Conservation (phyloP, 2,329 filamentous ascomycete species). For the Trichothecium sympodiale region DNA sequence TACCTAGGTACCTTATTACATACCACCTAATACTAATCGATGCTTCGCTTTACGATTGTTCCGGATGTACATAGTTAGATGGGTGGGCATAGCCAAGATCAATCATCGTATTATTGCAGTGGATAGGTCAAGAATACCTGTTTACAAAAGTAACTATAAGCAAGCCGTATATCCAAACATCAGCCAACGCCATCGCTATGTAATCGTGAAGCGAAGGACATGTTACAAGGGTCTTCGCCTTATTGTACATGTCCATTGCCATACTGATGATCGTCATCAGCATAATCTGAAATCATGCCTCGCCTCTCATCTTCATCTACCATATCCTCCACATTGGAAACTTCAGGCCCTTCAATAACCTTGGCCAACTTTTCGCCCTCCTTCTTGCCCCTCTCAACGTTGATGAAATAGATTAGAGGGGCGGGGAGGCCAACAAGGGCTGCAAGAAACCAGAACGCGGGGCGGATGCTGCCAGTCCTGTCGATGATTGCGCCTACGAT, state of each 20-base stretch:
- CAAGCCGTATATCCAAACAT: neutral
- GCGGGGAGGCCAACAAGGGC: slow-evolving; percentile 74
- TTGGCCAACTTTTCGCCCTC: slow-evolving; percentile 57
- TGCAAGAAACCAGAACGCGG: slow-evolving; percentile 87
- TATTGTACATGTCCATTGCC: too few species aligned
- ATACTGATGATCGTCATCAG: slow-evolving; percentile 4
- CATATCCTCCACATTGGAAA: slow-evolving; percentile 10
- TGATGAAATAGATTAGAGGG: slow-evolving; percentile 72
- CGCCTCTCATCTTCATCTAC: slow-evolving; percentile 11
- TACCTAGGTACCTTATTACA: too few species aligned
- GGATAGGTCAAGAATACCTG: too few species aligned
- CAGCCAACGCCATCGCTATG: slow-evolving; percentile 15
- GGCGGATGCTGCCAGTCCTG: slow-evolving; percentile 65
- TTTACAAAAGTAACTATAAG: too few species aligned
- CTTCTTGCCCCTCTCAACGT: slow-evolving; percentile 67
- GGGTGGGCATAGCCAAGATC: too few species aligned
- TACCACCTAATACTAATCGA: too few species aligned
- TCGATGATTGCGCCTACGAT: slow-evolving; percentile 93
- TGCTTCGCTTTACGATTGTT: too few species aligned
- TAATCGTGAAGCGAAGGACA: too few species aligned
- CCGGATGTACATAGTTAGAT: too few species aligned
- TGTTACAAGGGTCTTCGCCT: neutral
- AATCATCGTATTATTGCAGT: too few species aligned
- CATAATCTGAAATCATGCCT: slow-evolving; percentile 17
- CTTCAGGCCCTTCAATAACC: slow-evolving; percentile 42